Evolutionary conservation across 352 stramenopile species (phyloP), one percentile per base, ranked within the genome.

Genomic region (Phytophthora fragariae): DNA sequence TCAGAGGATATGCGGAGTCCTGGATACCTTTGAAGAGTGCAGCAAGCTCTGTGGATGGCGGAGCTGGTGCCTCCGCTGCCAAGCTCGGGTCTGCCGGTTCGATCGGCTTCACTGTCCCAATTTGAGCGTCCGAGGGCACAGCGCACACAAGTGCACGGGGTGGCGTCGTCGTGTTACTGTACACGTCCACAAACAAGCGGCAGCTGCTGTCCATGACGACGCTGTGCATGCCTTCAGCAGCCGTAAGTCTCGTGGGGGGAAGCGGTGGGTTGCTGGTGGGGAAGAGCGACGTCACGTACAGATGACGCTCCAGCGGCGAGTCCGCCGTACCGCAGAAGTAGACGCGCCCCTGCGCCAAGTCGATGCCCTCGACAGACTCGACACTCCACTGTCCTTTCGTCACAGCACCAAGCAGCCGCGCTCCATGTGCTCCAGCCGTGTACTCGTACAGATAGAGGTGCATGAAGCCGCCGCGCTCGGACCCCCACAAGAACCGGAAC

Each of bases 381-480:
- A 95, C 88, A 69, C 79, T 88, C 85, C 87, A 94, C 10, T 83
- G 64, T 31, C 89, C 90, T 33, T 75, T 80, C 41, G 89, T 96
- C 27, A 96, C 74, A 39, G 88, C 71, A 1, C 83, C 85, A 31
- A 96, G 58, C 8, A 90, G 66, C 37, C 84, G 75, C 8, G 84
- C 78, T 31, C 58, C 73, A 1, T 64, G 57, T 3, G 77, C 75
- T 24, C 76, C 67, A 33, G 83, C 65, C 39, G 72, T 76, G 69
- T 92, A 98, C 64, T 97, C 96, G 78, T 99, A 99, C 60, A 99
- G 77, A 81, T 99, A 99, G 53, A 99, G 75, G 65, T 99, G 97
- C 84, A 94, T 97, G 72, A 91, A 99, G n/a, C 97, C 97, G 31
- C 82, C 90, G 49, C 95, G 80, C 82, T 99, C 97, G 1, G 91